Evolutionary conservation across 1,139 yeast genomes (phyloP).

Genomic region (Schizosaccharomyces versatilis): DNA sequence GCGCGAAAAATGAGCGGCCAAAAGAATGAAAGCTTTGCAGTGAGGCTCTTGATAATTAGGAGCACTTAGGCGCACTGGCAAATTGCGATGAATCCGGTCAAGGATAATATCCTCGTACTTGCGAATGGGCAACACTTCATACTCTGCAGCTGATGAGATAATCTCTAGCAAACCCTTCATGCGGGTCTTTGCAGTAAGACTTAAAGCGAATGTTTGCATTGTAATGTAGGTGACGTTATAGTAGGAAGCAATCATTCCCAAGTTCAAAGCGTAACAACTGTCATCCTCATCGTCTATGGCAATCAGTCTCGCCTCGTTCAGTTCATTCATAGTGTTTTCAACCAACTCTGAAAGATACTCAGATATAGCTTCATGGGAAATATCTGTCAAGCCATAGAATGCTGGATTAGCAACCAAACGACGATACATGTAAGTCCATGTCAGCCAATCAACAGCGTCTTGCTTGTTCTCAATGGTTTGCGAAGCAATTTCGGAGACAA

Average conservation of each 20-base stretch:
- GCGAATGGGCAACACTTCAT: constrained; percentile 40
- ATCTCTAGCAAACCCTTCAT: constrained; percentile 44
- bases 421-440: constrained; percentile 64
- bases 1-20: constrained; percentile 68
- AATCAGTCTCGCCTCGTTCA: constrained; percentile 38
- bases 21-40: constrained; percentile 47
- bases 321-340: constrained; percentile 47
- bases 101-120: constrained; percentile 33
- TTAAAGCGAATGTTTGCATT: constrained; percentile 35
- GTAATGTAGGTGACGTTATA: constrained; percentile 43
- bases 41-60: constrained; percentile 22
- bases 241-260: constrained; percentile 55
- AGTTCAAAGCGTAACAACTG: constrained; percentile 37
- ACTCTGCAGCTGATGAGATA: constrained; percentile 46
- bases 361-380: constrained; percentile 46
- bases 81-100: constrained; percentile 29
- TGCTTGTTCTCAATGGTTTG: constrained; percentile 48
- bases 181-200: constrained; percentile 34
- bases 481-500: constrained; percentile 50
- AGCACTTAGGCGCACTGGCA: constrained; percentile 36
- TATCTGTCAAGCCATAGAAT: constrained; percentile 54
- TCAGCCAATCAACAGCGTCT: constrained; percentile 77
- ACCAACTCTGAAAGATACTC: constrained; percentile 65
- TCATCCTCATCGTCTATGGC: constrained; percentile 32
- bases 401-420: constrained; percentile 67